Percentiles rank a stretch among this genome's conserved stretches.
Evolutionary conservation across 768 basidiomycete species (phyloP).

Genomic region (Strobilomyces dryophilus): DNA sequence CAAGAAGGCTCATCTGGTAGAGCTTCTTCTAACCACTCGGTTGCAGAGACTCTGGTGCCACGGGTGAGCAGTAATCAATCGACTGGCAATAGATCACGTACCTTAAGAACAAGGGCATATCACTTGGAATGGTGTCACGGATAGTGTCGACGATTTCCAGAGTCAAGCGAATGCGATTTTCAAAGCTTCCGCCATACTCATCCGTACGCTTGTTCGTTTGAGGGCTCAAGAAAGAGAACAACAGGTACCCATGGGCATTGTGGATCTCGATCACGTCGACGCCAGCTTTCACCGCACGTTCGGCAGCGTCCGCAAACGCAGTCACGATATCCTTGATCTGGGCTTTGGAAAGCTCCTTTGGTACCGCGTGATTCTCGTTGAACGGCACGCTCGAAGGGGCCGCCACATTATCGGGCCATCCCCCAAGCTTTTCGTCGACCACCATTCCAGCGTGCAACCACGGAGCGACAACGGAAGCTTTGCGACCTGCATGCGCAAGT

Average conservation of each 20-base stretch:
- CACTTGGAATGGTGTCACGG: slow-evolving; percentile 51
- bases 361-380: slow-evolving; percentile 41
- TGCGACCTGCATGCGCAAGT: slow-evolving; percentile 75
- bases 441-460: slow-evolving; percentile 44
- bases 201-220: slow-evolving; percentile 59
- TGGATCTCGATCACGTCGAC: slow-evolving; percentile 61
- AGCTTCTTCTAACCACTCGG: slow-evolving; percentile 66
- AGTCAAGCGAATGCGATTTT: slow-evolving; percentile 61
- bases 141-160: slow-evolving; percentile 64
- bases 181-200: slow-evolving; percentile 67
- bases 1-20: slow-evolving; percentile 60
- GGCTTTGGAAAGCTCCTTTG: slow-evolving; percentile 52
- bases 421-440: slow-evolving; percentile 39
- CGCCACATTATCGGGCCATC: slow-evolving; percentile 52
- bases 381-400: slow-evolving; percentile 52
- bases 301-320: slow-evolving; percentile 51
- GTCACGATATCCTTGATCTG: slow-evolving; percentile 54
- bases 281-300: slow-evolving; percentile 54
- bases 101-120: slow-evolving; percentile 73
- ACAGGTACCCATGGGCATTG: slow-evolving; percentile 59
- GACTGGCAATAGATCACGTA: slow-evolving; percentile 20
- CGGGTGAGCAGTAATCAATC: background rate
- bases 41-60: slow-evolving; percentile 50
- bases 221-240: slow-evolving; percentile 57
- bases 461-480: slow-evolving; percentile 59